Base-by-base conservation (phyloP, 352 stramenopile genomes). In the Pythium diclinum region DNA sequence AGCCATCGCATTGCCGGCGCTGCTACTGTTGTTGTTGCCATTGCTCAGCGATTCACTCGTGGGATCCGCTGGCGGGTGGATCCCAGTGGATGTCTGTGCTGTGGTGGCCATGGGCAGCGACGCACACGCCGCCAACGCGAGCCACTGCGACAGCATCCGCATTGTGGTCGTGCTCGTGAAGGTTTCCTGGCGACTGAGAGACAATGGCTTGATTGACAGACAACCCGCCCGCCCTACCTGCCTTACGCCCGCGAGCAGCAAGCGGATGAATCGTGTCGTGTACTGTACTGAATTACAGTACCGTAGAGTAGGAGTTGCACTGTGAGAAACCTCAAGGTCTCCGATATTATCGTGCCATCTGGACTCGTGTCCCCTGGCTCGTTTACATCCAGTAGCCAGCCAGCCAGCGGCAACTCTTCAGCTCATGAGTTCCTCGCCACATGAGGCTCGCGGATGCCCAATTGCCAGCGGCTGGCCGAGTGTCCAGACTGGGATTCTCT, bases 311-410 rank as follows among this genome's bases (percentile, higher is more conserved):
- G 25, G 25, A 51, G 44, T 51, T 51, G 44, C 19, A 51, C 21
- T 9, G 0, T 7, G 7, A 28, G 9, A 14, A 28, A 30, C 44
- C 17, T 51, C 44, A 51, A 51, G 44, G 44, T 51, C 44, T 51
- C 44, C 44, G 44, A 51, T 51, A 51, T 30, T 51, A 23, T 42
- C 19, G 21, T 3, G 21, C 44, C 44, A 51, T 51, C 44, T 51
- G 44, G 44, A 30, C 40, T 7, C 17, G 40, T 23, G 40, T 28
- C 3, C 16, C 40, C 3, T 51, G 44, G n/a, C 44, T 10, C 7
- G 5, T 9, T 19, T 51, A 30, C 6, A 19, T 51, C 19, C 44
- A 51, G 8, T 4, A 48, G 42, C 42, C 42, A 48, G 42, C 42
- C 17, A 9, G 19, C 8, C 6, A 19, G 13, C 44, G n/a, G 1